Conservation (phyloP, 805 yeast genomes). For the Pichia californica region DNA sequence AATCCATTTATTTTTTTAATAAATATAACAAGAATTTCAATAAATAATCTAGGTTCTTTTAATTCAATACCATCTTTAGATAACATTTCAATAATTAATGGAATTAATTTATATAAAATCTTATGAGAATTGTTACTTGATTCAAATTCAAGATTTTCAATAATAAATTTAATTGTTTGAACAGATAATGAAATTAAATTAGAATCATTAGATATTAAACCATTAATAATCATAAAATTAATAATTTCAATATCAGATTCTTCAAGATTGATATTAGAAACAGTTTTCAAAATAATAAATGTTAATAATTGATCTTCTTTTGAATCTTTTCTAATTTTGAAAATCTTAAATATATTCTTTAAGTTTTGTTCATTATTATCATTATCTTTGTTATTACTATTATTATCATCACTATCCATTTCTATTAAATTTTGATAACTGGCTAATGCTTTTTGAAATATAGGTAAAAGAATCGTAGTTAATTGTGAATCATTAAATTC, state of each 20-base stretch:
- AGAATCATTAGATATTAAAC: slow-evolving; percentile 30
- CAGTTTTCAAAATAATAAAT: slow-evolving; percentile 38
- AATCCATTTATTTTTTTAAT: slow-evolving; percentile 29
- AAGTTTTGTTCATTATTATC: slow-evolving; percentile 19
- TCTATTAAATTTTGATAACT: slow-evolving; percentile 24
- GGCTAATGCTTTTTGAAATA: slow-evolving; percentile 39
- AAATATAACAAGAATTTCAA: slow-evolving; percentile 46
- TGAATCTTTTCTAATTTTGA: slow-evolving; percentile 14
- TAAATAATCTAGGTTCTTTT: slow-evolving; percentile 32
- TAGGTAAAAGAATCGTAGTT: slow-evolving; percentile 46
- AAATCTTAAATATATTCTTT: slow-evolving; percentile 28
- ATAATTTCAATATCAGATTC: slow-evolving; percentile 33
- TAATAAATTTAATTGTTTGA: slow-evolving; percentile 58
- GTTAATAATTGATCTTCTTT: slow-evolving; percentile 35
- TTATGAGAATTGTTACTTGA: slow-evolving; percentile 22
- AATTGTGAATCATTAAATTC: slow-evolving; percentile 36
- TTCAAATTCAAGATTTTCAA: slow-evolving; percentile 26
- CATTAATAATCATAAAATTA: slow-evolving; percentile 29
- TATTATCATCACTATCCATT: slow-evolving; percentile 5
- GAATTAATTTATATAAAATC: slow-evolving; percentile 40
- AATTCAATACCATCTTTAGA: slow-evolving; percentile 12
- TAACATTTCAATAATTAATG: slow-evolving; percentile 33
- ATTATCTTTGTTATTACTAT: slow-evolving; percentile 8
- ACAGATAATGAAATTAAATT: slow-evolving; percentile 36
- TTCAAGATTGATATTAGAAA: slow-evolving; percentile 29